These are phyloP conservation scores for Fusarium sp. DNA, from an alignment of 2,329 filamentous ascomycete genomes.

Conservation along the genomic window DNA sequence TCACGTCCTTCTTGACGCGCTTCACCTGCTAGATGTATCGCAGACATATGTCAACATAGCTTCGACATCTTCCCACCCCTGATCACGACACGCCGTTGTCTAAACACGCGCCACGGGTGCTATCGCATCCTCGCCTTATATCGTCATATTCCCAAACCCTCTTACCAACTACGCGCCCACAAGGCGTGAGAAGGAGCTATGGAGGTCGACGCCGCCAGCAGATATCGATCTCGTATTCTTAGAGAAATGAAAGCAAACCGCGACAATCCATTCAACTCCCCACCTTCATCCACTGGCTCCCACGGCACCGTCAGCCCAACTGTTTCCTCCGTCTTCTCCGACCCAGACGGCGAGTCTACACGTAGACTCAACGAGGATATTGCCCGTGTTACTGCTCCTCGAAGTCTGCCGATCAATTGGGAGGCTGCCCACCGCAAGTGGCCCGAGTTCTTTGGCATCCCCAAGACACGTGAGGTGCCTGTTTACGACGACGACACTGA, in stretches of 20 bases:
- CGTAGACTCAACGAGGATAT: constrained; percentile 64
- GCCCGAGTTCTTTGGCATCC: constrained; percentile 63
- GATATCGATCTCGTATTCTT: constrained; percentile 62
- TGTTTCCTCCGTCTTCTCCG: constrained; percentile 65
- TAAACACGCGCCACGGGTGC: constrained; percentile 42
- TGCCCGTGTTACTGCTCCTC: constrained; percentile 57
- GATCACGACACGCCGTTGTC: constrained; percentile 26
- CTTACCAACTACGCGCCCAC: constrained; percentile 34
- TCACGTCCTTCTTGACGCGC: constrained; percentile 35
- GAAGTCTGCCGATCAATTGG: constrained; percentile 58
- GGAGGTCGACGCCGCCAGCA: constrained; percentile 57
- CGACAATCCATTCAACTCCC: constrained; percentile 70
- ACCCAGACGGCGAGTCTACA: constrained; percentile 67
- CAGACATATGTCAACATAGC: constrained; percentile 24
- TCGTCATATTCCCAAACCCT: constrained; percentile 38
- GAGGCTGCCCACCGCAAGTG: constrained; percentile 64
- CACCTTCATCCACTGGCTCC: constrained; percentile 68
- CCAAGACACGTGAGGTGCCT: constrained; percentile 50
- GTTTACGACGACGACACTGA: constrained; percentile 52
- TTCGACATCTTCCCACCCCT: constrained; percentile 36
- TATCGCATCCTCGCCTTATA: constrained; percentile 37
- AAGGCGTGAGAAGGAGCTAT: constrained; percentile 52
- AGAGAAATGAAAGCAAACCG: constrained; percentile 66
- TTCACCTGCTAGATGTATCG: constrained; percentile 30
- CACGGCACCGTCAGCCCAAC: constrained; percentile 69